Conservation (phyloP, 305 asterid species). For the Ilex paraguariensis region DNA sequence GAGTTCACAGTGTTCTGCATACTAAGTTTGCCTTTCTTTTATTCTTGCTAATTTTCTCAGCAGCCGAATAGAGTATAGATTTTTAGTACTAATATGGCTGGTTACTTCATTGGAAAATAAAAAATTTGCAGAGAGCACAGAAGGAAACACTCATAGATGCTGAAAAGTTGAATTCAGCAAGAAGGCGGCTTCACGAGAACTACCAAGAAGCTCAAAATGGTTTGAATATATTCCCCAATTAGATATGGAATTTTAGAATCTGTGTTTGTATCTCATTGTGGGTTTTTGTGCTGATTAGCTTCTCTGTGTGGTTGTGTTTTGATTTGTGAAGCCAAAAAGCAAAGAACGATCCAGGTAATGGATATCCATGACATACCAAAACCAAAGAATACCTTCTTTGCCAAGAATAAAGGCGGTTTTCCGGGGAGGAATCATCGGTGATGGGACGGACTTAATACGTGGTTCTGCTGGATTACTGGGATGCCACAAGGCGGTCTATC, state of each 20-base stretch:
- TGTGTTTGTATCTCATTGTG: conserved; percentile 4
- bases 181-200: conserved; percentile 92
- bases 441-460: conserved; percentile 11
- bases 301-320: conserved; percentile 17
- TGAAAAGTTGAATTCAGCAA: conserved; percentile 75
- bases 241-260: conserved; percentile 9
- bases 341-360: conserved; percentile 91
- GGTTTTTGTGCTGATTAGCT: conserved; percentile 26
- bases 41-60: too few species aligned
- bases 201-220: conserved; percentile 97
- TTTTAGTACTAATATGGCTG: too few species aligned
- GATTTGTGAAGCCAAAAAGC: conserved; percentile 81
- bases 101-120: not conserved
- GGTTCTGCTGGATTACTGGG: not conserved
- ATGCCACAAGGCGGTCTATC: not conserved
- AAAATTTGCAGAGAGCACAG: conserved; percentile 60
- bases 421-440: conserved; percentile 88
- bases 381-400: conserved; percentile 75
- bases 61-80: too few species aligned
- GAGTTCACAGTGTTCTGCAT: too few species aligned
- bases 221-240: conserved; percentile 22
- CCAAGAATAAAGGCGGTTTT: conserved; percentile 82
- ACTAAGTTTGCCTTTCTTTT: not conserved
- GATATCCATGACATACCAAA: conserved; percentile 92
- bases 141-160: conserved; percentile 56